Conservation (phyloP, 352 stramenopile genomes). For the Phytophthora constricta region DNA sequence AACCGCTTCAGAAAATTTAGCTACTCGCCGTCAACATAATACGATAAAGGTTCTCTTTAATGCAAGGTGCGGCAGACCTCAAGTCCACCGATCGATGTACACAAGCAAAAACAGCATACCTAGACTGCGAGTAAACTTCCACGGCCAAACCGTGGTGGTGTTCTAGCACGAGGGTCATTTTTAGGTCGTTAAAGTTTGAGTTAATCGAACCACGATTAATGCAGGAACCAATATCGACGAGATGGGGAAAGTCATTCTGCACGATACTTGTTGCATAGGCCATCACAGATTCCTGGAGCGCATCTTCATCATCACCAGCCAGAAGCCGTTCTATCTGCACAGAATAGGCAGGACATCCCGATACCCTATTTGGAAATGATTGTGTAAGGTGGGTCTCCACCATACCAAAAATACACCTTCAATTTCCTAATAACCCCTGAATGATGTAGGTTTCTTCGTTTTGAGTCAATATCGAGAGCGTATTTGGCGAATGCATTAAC, state of each 20-base stretch:
- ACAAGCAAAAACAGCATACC: too few species aligned
- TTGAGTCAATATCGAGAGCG: conserved; percentile 5
- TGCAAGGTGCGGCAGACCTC: too few species aligned
- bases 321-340: background rate
- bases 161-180: too few species aligned
- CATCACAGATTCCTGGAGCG: background rate
- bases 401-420: conserved; percentile 12
- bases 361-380: conserved; percentile 1
- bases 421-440: conserved; percentile 6
- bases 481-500: conserved; percentile 7
- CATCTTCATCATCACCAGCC: background rate
- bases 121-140: too few species aligned
- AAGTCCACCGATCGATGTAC: too few species aligned
- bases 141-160: too few species aligned
- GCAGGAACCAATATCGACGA: background rate
- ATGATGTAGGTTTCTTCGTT: background rate
- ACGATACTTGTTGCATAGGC: background rate
- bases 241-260: background rate
- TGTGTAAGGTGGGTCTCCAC: conserved; percentile 4
- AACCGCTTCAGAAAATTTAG: too few species aligned
- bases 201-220: background rate
- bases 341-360: conserved; percentile 4
- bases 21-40: too few species aligned
- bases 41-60: too few species aligned
- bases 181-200: background rate